Conservation (phyloP, 805 yeast species). For the Teunomyces lycoperdinae region DNA sequence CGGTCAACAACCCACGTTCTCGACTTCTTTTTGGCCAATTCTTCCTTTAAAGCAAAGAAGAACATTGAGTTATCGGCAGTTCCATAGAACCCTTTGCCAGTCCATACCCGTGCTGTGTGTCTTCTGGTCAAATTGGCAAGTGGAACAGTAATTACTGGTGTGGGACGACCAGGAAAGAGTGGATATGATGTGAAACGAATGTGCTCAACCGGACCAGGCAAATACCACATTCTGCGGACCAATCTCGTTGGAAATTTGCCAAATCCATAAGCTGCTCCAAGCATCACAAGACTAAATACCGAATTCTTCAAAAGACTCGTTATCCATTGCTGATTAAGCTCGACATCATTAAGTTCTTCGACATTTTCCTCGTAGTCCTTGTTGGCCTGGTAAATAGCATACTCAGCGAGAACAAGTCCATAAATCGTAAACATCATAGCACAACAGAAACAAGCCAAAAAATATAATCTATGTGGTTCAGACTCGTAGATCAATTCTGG, state of each 20-base stretch:
- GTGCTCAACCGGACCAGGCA: conserved; percentile 59
- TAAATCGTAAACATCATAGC: conserved; percentile 70
- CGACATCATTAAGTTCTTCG: conserved; percentile 42
- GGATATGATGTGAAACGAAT: conserved; percentile 74
- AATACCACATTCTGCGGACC: conserved; percentile 71
- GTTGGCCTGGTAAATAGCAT: conserved; percentile 50
- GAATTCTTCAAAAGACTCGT: conserved; percentile 27
- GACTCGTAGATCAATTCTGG: conserved; percentile 81
- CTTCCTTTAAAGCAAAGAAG: conserved; percentile 68
- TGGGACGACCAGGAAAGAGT: conserved; percentile 67
- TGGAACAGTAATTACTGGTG: conserved; percentile 72
- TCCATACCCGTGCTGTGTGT: conserved; percentile 67
- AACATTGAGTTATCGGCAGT: conserved; percentile 73
- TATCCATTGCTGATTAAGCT: conserved; percentile 40
- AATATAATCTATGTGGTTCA: conserved; percentile 78
- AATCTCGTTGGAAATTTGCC: conserved; percentile 62
- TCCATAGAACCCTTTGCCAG: conserved; percentile 87
- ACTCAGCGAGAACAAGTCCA: conserved; percentile 58
- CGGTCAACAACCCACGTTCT: conserved; percentile 79
- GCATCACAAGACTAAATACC: conserved; percentile 24
- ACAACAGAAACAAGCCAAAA: conserved; percentile 63
- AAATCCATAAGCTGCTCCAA: conserved; percentile 28
- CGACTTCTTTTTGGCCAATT: conserved; percentile 32
- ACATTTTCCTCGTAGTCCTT: conserved; percentile 52
- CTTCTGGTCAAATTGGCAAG: conserved; percentile 53